phyloP scores from a whole-genome alignment of 2,329 filamentous ascomycete genomes.

The Arthrobotrys sinensis region DNA sequence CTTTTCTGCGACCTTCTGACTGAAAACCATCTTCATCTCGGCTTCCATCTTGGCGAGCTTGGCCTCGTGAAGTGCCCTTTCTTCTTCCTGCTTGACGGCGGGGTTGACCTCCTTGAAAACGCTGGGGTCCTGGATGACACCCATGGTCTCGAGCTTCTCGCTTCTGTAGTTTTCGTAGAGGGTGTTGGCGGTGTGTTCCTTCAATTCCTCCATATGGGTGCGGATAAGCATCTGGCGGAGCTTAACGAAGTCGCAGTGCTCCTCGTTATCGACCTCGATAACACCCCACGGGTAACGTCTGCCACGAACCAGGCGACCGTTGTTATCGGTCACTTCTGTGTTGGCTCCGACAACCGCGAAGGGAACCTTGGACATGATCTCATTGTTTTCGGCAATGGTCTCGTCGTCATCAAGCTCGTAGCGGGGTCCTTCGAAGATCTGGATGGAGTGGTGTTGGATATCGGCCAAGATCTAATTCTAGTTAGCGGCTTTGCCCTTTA shows the following conservation, averaged over 20 bases:
- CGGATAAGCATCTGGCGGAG: slow-evolving; percentile 99
- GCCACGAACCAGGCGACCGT: slow-evolving; percentile 95
- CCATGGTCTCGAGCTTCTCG: slow-evolving; percentile 98
- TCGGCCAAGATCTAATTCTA: slow-evolving; percentile 86
- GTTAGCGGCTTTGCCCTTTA: slow-evolving; percentile 14
- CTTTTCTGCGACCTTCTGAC: slow-evolving; percentile 99
- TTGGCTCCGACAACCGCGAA: slow-evolving; percentile 98
- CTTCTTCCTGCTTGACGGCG: slow-evolving; percentile 99
- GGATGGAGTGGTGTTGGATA: slow-evolving; percentile 96
- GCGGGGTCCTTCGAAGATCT: slow-evolving; percentile 98
- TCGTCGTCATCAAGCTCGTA: slow-evolving; percentile 99
- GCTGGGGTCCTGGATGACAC: slow-evolving; percentile 96
- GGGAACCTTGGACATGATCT: slow-evolving; percentile 99
- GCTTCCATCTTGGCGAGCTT: slow-evolving; percentile 99
- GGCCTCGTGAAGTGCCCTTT: slow-evolving; percentile 97
- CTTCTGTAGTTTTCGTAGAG: slow-evolving; percentile 99
- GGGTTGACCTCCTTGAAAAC: slow-evolving; percentile 99
- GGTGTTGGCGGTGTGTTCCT: slow-evolving; percentile 99
- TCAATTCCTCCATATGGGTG: slow-evolving; percentile 99
- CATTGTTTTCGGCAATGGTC: slow-evolving; percentile 99
- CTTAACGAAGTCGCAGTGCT: slow-evolving; percentile 99
- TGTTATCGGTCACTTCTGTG: slow-evolving; percentile 88
- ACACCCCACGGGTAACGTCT: slow-evolving; percentile 98
- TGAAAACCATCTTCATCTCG: slow-evolving; percentile 99
- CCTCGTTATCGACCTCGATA: slow-evolving; percentile 99